Conservation (phyloP, 495 filamentous ascomycete species). For the Friedmanniomyces endolithicus region DNA sequence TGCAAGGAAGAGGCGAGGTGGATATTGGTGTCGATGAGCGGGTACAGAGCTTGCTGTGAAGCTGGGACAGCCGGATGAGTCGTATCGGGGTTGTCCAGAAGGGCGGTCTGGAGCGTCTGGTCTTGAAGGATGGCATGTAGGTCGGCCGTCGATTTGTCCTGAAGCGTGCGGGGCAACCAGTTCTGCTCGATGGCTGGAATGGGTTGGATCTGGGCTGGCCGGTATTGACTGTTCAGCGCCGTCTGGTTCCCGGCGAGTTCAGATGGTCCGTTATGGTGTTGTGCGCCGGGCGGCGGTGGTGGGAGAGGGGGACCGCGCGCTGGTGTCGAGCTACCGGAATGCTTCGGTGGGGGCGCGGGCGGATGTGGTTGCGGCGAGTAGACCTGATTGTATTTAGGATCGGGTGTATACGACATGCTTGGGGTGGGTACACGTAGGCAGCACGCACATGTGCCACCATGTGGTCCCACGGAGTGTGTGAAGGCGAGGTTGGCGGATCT, state of each 20-base stretch:
- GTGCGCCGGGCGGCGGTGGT: slow-evolving; percentile 26
- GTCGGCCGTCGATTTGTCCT: slow-evolving; percentile 31
- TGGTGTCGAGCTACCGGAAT: slow-evolving; percentile 27
- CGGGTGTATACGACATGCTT: not conserved
- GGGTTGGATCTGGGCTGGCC: not conserved
- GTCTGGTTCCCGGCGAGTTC: slow-evolving; percentile 11
- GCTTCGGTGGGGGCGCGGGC: slow-evolving; percentile 33
- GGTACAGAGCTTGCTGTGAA: slow-evolving; percentile 42
- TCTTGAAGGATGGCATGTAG: slow-evolving; percentile 28
- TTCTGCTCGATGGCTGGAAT: slow-evolving; percentile 28
- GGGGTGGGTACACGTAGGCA: no score
- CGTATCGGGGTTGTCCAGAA: slow-evolving; percentile 45
- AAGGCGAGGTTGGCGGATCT: no score
- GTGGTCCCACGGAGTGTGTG: no score
- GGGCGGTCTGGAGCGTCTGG: slow-evolving; percentile 28
- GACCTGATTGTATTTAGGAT: not conserved
- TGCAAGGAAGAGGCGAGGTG: slow-evolving; percentile 49
- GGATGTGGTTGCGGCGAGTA: slow-evolving; percentile 19
- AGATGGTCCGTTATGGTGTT: slow-evolving; percentile 16
- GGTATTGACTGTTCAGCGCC: slow-evolving; percentile 9
- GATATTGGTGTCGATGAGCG: slow-evolving; percentile 56
- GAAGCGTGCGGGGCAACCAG: slow-evolving; percentile 30
- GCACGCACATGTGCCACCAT: no score
- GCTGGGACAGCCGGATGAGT: slow-evolving; percentile 49
- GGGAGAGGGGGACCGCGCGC: slow-evolving; percentile 29